These are phyloP conservation scores for Eimeria maxima DNA, from an alignment of 169 alveolate species.

Conservation along the genomic window DNA sequence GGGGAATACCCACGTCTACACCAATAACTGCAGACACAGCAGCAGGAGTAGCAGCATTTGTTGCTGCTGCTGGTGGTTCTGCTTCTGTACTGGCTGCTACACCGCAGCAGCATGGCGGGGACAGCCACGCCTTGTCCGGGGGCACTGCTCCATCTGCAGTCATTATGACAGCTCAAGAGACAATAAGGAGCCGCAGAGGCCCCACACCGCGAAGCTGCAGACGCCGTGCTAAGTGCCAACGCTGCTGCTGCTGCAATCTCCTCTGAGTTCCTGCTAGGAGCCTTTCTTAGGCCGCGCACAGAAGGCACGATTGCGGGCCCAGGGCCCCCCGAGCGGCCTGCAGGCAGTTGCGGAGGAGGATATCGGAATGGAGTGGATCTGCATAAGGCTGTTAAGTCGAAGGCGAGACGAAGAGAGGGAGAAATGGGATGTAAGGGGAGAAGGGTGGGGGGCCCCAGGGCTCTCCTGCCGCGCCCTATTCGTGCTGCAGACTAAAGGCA, in stretches of 20 bases:
- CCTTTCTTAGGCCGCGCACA: background rate
- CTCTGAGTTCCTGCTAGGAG: constrained; percentile 31
- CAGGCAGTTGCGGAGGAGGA: background rate
- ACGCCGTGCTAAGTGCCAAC: background rate
- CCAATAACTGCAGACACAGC: background rate
- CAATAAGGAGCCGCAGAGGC: background rate
- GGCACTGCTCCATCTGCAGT: background rate
- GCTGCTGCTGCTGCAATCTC: constrained; percentile 1
- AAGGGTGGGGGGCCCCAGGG: background rate
- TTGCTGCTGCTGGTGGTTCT: background rate
- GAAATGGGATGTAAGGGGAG: background rate
- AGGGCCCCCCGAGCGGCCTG: constrained; percentile 37
- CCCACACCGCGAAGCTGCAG: background rate
- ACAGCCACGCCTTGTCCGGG: background rate
- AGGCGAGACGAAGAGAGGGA: background rate
- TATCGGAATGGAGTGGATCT: background rate
- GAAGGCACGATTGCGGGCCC: constrained; percentile 37
- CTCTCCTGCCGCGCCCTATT: constrained; percentile 9
- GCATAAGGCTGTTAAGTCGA: background rate
- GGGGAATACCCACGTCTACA: background rate
- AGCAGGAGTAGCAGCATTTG: background rate
- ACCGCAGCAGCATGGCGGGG: background rate
- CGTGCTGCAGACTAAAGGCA: background rate
- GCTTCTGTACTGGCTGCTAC: background rate
- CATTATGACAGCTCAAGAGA: background rate